Evolutionary conservation across 148 eudicot genomes (phyloP), one percentile per base, ranked within the genome.

Genomic region (Fagopyrum tataricum): DNA sequence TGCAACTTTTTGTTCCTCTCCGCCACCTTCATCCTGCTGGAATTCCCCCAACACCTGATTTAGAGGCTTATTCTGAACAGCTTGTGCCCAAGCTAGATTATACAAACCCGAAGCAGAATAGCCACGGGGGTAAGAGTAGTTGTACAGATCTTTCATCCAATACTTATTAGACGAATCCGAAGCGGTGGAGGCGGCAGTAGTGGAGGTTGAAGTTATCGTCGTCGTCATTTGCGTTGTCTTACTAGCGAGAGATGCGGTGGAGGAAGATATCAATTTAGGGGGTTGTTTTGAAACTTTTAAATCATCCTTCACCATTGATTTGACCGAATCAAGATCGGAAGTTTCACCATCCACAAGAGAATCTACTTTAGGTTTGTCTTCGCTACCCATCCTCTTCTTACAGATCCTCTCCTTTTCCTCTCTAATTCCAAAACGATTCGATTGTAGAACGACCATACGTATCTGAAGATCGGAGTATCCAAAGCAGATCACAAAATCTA

Each of bases 31-130:
- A 15, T 75, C 75, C 14, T 59, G 43, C 20, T 83, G 78, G 21
- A 79, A 67, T 41, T 83, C 85, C 72, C 83, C 85, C 41, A 91
- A 74, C 41, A 84, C 87, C 62, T 88, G 89, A 72, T 86, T 85
- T 7, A 95, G 73, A 0, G 99, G 96, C 80, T 95, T 95, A 75
- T 95, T 92, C 80, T 90, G 93, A 18, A 95, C 99, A 1, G 96
- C 99, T 79, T 88, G 96, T 10, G 99, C 99, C 99, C 99, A 95
- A 6, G 99, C 99, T 42, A 95, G 47, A 71, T 87, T 90, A 77
- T 92, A 85, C 78, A 95, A 73, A 17, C 94, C 96, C 0, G 90
- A 78, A 2, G 89, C 81, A 7, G 79, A 80, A 26, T 87, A 87
- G 21, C 85, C 81, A 31, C 81, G 81, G 0, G 96, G 83, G 44